Base-by-base conservation (phyloP, 1,284 basidiomycete genomes). In the Amylostereum chailletii region DNA sequence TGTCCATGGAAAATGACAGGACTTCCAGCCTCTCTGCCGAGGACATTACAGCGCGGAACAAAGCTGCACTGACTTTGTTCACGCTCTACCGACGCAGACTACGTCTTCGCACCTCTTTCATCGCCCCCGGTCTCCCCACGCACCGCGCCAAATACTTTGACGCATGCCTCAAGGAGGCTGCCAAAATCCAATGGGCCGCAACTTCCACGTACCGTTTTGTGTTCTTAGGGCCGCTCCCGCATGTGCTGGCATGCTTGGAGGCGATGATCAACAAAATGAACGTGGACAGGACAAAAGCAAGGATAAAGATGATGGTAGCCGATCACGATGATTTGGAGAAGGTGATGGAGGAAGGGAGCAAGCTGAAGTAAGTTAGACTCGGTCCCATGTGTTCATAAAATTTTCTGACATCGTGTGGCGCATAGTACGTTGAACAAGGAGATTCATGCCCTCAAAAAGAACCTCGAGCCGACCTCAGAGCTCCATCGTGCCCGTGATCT, bases 181-280 rank as follows among this genome's bases (percentile, higher is more conserved):
- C 51, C 9, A 55, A 54, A 7, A 64, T 68, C n/a, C 54, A 58
- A 3, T 72, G 72, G 70, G 52, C 62, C 5, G 45, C 50, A 29
- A 56, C 53, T 5, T 33, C 26, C 8, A 56, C 51, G 26, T 79
- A 80, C 54, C 69, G 69, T 19, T 50, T 63, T 2, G 60, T 75
- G 10, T 76, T 72, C 58, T 64, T 77, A 2, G 76, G 76, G 1
- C 71, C 75, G 4, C 60, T 81, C 3, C 75, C 78, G 0, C 72
- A 71, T 53, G 58, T 76, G 3, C 62, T 77, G 27, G 58, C 71
- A 2, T 75, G 67, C 51, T 63, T 81, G 19, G 69, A 77, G 29
- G 56, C 61, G 26, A 60, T 67, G 7, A 60, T 65, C 7, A 46
- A 53, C 1, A 48, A 63, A 27, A 57, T 65, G 1, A 52, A 60